Conservation (phyloP, 257 asterid genomes). For the Coffea canephora region DNA sequence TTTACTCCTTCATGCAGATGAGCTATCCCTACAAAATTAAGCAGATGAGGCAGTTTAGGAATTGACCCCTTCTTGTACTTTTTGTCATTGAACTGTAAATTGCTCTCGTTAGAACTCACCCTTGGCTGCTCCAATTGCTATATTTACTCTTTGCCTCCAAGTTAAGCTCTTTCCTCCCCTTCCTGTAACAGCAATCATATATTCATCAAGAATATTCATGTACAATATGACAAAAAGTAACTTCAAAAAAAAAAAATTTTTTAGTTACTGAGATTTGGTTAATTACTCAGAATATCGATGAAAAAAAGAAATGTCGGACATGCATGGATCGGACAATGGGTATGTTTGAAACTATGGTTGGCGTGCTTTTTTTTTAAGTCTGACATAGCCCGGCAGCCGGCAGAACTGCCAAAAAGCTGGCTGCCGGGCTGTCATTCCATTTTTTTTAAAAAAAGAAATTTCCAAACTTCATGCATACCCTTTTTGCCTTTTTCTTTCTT, state of each 20-base stretch:
- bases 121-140: slow-evolving; percentile 85
- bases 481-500: no score
- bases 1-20: slow-evolving; percentile 59
- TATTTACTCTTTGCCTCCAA: slow-evolving; percentile 70
- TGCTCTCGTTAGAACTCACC: slow-evolving; percentile 29
- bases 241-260: not conserved
- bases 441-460: no score
- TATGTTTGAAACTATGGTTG: no score
- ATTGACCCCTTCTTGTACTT: not conserved
- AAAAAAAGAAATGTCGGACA: no score
- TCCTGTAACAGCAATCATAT: slow-evolving; percentile 31
- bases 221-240: not conserved
- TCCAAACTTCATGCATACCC: no score
- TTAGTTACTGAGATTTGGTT: no score
- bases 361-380: no score
- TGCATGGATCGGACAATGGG: no score
- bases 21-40: slow-evolving; percentile 50
- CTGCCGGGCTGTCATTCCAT: no score
- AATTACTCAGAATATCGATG: no score
- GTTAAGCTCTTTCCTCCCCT: slow-evolving; percentile 59
- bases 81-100: not conserved
- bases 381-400: no score
- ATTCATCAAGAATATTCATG: not conserved
- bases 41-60: not conserved
- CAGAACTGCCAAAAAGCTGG: no score